phyloP scores from a whole-genome alignment of 768 basidiomycete species.

The Boletus sp. region DNA sequence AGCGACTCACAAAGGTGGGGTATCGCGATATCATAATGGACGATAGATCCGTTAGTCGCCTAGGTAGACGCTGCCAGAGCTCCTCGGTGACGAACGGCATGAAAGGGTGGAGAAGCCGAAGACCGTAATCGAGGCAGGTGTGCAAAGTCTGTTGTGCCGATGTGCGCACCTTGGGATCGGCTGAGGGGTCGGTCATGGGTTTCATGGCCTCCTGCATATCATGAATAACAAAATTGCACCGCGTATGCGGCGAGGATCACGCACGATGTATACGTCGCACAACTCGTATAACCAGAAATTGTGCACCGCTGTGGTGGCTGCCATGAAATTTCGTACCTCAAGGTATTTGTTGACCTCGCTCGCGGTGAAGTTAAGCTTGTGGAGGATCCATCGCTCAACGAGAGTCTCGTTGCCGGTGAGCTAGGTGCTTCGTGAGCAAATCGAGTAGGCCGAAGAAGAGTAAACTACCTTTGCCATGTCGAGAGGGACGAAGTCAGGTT shows the following conservation, averaged over 20 bases:
- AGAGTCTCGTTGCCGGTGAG: constrained; percentile 88
- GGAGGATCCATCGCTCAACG: constrained; percentile 93
- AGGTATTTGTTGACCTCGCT: constrained; percentile 74
- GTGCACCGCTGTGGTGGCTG: constrained; percentile 79
- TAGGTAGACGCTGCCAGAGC: constrained; percentile 93
- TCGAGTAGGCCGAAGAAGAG: neutral
- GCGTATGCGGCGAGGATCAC: constrained; percentile 28
- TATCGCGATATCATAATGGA: constrained; percentile 90
- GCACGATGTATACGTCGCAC: constrained; percentile 97
- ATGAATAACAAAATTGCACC: neutral
- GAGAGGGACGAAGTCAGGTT: constrained; percentile 76
- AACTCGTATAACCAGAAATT: constrained; percentile 98
- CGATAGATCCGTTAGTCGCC: constrained; percentile 74
- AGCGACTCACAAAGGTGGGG: constrained; percentile 68
- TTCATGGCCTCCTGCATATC: constrained; percentile 90
- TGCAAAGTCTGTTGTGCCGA: constrained; percentile 97
- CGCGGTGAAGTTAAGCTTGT: constrained; percentile 86
- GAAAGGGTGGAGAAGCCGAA: constrained; percentile 92
- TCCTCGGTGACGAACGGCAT: constrained; percentile 99
- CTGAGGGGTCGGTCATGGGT: constrained; percentile 86
- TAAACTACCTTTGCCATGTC: constrained; percentile 59
- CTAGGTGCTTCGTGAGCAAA: constrained; percentile 38
- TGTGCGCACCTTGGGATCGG: constrained; percentile 55
- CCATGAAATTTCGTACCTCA: constrained; percentile 86
- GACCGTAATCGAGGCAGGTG: constrained; percentile 87